Conservation (phyloP, 1,284 basidiomycete species). For the Athelia psychrophila region DNA sequence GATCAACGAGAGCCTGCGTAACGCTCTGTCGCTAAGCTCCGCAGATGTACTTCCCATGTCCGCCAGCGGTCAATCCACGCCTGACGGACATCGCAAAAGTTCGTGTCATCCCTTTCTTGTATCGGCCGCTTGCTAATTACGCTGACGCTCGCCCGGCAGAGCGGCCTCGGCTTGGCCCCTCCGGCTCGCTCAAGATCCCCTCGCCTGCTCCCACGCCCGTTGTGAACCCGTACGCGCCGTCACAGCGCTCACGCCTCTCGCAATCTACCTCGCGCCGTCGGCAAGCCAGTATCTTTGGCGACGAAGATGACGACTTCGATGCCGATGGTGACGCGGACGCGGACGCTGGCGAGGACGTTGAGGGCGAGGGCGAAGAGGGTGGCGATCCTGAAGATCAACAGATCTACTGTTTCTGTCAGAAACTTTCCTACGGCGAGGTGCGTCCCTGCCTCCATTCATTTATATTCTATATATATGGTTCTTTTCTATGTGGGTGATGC, state of each 20-base stretch:
- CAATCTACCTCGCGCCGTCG: conserved; percentile 22
- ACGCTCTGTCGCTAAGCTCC: conserved; percentile 12
- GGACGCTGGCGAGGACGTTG: conserved; percentile 44
- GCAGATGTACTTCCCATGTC: neutral
- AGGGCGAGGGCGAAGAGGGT: conserved; percentile 43
- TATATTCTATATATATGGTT: conserved; percentile 1
- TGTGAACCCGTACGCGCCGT: neutral
- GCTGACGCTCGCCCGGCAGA: too few relatives aligned
- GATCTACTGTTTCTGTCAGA: conserved; percentile 66
- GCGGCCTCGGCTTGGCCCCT: neutral
- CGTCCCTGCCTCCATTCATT: too few relatives aligned
- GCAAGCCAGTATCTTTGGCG: conserved; percentile 13
- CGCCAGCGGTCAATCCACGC: neutral
- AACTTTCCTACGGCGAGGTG: conserved; percentile 63
- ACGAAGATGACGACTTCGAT: conserved; percentile 16
- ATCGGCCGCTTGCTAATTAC: too few relatives aligned
- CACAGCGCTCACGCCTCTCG: conserved; percentile 37
- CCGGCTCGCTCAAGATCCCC: conserved; percentile 30
- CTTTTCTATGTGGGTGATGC: conserved; percentile 4
- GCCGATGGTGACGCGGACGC: conserved; percentile 45
- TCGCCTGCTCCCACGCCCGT: conserved; percentile 14
- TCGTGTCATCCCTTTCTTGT: too few relatives aligned
- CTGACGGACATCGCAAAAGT: too few relatives aligned
- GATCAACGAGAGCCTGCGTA: conserved; percentile 47
- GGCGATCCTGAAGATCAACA: conserved; percentile 52